These are phyloP conservation scores for Ustilago bromivora DNA, from an alignment of 1,284 basidiomycete genomes.

Conservation along the genomic window DNA sequence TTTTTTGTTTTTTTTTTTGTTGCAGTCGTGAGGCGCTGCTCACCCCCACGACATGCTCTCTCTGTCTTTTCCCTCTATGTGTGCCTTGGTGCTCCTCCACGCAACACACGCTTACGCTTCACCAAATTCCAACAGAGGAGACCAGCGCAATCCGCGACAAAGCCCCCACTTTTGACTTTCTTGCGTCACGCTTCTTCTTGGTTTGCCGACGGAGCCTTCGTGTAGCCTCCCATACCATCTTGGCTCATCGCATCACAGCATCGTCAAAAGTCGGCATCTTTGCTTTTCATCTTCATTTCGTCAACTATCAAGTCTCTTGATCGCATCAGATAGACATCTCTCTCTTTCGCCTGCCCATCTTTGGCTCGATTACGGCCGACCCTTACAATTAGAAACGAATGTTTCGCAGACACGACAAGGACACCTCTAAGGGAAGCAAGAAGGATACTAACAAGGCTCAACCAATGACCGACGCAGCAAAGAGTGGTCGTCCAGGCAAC, in stretches of 20 bases:
- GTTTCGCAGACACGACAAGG: conserved; percentile 53
- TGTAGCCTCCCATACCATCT: not conserved
- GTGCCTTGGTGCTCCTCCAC: conserved; percentile 4
- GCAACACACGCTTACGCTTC: not conserved
- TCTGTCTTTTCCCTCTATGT: not conserved
- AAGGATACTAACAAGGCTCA: conserved; percentile 34
- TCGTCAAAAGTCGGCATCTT: not conserved
- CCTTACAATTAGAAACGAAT: conserved; percentile 20
- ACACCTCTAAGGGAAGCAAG: conserved; percentile 54
- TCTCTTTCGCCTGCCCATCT: not conserved
- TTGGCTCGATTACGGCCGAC: conserved; percentile 3
- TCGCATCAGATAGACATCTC: conserved; percentile 8
- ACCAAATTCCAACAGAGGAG: conserved; percentile 2
- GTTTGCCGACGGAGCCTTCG: conserved; percentile 1
- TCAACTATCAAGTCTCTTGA: not conserved
- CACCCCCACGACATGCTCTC: conserved; percentile 16
- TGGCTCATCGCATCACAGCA: not conserved
- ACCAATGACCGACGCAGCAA: conserved; percentile 44
- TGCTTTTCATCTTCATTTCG: not conserved
- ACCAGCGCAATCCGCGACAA: not conserved
- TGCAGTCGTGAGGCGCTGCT: not conserved
- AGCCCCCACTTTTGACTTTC: not conserved
- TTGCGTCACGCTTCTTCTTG: conserved; percentile 11
- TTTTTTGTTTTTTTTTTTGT: no score
- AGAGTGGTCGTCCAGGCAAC: conserved; percentile 62